Evolutionary conservation across 495 filamentous ascomycete species (phyloP), one percentile per base, ranked within the genome.

Genomic region (Hypoxylon rickii): DNA sequence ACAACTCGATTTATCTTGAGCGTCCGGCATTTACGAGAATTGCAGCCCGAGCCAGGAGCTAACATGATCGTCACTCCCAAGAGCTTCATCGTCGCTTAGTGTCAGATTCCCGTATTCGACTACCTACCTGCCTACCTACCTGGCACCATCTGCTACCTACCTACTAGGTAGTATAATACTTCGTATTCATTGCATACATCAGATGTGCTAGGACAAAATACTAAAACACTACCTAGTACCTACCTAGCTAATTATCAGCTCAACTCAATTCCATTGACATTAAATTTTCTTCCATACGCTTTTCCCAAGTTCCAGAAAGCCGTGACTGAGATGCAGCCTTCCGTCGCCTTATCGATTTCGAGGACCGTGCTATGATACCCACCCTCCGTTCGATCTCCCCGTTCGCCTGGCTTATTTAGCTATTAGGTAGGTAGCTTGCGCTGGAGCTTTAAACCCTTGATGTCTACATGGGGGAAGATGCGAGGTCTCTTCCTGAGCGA

Each of bases 401-500:
- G n/a, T 43, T 45, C 17, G 2, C 22, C 10, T 44, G 11, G 2
- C 4, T 34, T 15, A 16, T 16, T 34, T 6, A 8, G 16, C n/a
- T 19, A 40, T 18, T 34, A n/a, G 19, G n/a, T n/a, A n/a, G n/a
- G n/a, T n/a, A n/a, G 41, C 52, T 49, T 38, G 40, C 44, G 50
- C 48, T 39, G 34, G 53, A 63, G 58, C 32, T 43, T 31, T 4
- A 47, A 44, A 52, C 24, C n/a, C n/a, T n/a, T n/a, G n/a, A 66
- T 64, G 63, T 55, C 49, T 66, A 43, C 31, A 64, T 66, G 58
- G 65, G 55, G 51, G 39, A 71, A 64, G 36, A 76, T 76, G 74
- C 65, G 63, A 38, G 54, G 61, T 22, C 50, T 79, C 33, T 73
- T 76, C 36, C 45, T 71, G 53, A 72, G 68, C 61, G 66, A 76